These are phyloP conservation scores for Paramecium bursaria DNA, from an alignment of 73 alveolate genomes.

Conservation along the genomic window DNA sequence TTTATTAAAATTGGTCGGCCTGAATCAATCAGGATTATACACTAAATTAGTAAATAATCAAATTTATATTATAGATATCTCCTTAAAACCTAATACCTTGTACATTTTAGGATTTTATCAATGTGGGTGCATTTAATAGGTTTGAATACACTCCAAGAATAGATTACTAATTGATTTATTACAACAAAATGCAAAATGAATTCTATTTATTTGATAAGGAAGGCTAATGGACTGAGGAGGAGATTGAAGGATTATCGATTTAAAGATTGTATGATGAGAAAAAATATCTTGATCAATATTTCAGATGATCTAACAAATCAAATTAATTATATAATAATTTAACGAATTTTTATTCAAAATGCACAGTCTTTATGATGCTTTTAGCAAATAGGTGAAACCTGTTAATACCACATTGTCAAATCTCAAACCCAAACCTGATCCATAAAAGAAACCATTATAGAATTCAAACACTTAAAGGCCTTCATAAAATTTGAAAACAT, in stretches of 20 bases:
- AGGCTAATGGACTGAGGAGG: constrained; percentile 84
- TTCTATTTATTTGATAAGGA: constrained; percentile 78
- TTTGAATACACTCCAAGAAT: constrained; percentile 44
- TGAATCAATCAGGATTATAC: constrained; percentile 38
- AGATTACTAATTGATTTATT: constrained; percentile 82
- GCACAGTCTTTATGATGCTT: neutral
- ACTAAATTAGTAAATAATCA: constrained; percentile 36
- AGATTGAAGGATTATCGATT: constrained; percentile 30
- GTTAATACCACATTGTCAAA: neutral
- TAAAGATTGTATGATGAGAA: constrained; percentile 46
- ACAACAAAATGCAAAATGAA: constrained; percentile 73
- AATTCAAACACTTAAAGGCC: neutral
- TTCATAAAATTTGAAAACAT: too few relatives aligned
- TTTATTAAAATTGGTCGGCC: constrained; percentile 1
- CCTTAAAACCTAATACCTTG: constrained; percentile 37
- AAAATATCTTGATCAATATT: constrained; percentile 33
- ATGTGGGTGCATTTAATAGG: neutral
- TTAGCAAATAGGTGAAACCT: neutral
- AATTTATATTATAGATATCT: neutral
- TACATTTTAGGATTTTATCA: constrained; percentile 39
- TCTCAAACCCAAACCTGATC: neutral
- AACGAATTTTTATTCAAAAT: too few relatives aligned
- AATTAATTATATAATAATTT: too few relatives aligned
- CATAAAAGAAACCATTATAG: neutral
- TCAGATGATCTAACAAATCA: constrained; percentile 61